phyloP scores from a whole-genome alignment of 2,329 filamentous ascomycete genomes.

The Aspergillus neoniger region DNA sequence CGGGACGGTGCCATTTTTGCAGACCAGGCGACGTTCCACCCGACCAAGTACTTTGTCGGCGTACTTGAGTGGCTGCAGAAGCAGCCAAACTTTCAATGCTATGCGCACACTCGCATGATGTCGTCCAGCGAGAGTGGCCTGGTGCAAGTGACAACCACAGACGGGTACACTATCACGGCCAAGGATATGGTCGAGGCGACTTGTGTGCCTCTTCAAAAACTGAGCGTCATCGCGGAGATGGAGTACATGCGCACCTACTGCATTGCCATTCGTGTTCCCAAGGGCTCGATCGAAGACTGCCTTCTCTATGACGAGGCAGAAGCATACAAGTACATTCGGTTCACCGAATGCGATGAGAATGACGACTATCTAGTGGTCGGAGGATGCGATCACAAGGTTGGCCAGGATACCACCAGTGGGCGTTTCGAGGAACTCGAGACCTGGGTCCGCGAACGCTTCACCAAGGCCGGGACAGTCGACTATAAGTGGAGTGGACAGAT shows the following conservation, averaged over 20 bases:
- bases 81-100: conserved; percentile 57
- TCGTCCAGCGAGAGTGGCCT: conserved; percentile 53
- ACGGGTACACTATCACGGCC: conserved; percentile 51
- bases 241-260: conserved; percentile 59
- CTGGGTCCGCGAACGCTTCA: conserved; percentile 58
- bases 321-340: conserved; percentile 57
- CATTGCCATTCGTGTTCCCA: conserved; percentile 58
- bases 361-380: conserved; percentile 60
- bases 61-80: conserved; percentile 54
- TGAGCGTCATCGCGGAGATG: conserved; percentile 56
- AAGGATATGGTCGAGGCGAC: conserved; percentile 57
- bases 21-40: conserved; percentile 58
- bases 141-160: conserved; percentile 51
- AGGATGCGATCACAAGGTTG: conserved; percentile 62
- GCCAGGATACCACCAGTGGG: conserved; percentile 50
- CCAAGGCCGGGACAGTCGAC: conserved; percentile 52
- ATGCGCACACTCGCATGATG: conserved; percentile 53
- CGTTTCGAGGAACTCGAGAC: conserved; percentile 55
- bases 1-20: conserved; percentile 52
- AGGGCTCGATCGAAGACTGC: conserved; percentile 55
- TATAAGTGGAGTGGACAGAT: conserved; percentile 62
- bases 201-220: conserved; percentile 58
- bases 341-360: conserved; percentile 56
- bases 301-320: conserved; percentile 59
- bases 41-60: conserved; percentile 58